phyloP scores from a whole-genome alignment of 1,284 basidiomycete species.

The Ceratobasidium theobromae region DNA sequence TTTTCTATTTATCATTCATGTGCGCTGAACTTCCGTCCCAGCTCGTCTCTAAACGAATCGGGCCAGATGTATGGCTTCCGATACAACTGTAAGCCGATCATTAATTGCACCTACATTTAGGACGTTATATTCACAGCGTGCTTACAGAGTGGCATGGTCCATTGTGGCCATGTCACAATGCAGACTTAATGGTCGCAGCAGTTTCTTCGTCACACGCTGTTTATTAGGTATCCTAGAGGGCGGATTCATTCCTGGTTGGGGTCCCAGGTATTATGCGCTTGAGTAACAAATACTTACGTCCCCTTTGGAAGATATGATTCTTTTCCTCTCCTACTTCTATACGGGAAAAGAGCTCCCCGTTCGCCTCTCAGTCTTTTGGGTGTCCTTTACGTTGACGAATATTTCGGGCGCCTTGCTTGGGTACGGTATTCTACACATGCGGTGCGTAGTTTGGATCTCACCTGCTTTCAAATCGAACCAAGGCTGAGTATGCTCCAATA shows the following conservation, averaged over 20 bases:
- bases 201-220: constrained; percentile 35
- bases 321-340: constrained; percentile 72
- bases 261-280: constrained; percentile 44
- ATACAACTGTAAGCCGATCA: constrained; percentile 39
- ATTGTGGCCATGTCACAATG: constrained; percentile 60
- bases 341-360: constrained; percentile 53
- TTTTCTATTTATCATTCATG: constrained; percentile 61
- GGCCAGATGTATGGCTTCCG: constrained; percentile 72
- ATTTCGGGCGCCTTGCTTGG: constrained; percentile 64
- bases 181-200: constrained; percentile 55
- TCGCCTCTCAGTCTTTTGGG: constrained; percentile 68
- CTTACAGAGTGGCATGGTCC: constrained; percentile 43
- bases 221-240: constrained; percentile 56
- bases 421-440: constrained; percentile 61
- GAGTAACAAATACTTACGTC: constrained; percentile 52
- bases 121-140: constrained; percentile 26
- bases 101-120: not conserved
- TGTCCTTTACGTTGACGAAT: constrained; percentile 55
- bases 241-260: constrained; percentile 47
- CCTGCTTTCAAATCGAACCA: constrained; percentile 36
- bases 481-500: not conserved
- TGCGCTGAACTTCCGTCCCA: constrained; percentile 69
- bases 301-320: constrained; percentile 55
- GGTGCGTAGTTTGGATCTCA: constrained; percentile 56
- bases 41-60: constrained; percentile 68